These are phyloP conservation scores for Backusella tarrabulga DNA, from an alignment of 192 early-diverging fungal species.

Conservation along the genomic window DNA sequence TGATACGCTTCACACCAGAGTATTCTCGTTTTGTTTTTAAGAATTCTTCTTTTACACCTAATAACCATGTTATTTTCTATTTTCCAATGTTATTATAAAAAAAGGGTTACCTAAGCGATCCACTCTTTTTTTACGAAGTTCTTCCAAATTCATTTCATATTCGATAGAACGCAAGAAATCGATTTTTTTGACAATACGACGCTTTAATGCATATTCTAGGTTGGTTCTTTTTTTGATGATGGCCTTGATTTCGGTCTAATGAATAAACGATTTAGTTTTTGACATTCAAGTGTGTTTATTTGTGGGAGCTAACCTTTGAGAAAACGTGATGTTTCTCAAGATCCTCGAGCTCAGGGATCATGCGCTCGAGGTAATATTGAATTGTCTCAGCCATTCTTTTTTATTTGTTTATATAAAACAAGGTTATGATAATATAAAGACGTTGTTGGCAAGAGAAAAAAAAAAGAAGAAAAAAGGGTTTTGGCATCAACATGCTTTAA, in stretches of 20 bases:
- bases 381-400: conserved; percentile 86
- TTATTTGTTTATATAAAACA: background rate
- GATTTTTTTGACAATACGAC: conserved; percentile 66
- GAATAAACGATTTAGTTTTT: background rate
- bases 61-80: background rate
- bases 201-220: conserved; percentile 85
- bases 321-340: conserved; percentile 81
- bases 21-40: conserved; percentile 57
- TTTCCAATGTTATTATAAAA: background rate
- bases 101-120: conserved; percentile 40
- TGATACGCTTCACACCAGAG: conserved; percentile 68
- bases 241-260: conserved; percentile 75
- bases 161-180: conserved; percentile 93
- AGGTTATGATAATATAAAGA: too few relatives aligned
- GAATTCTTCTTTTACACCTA: conserved; percentile 46
- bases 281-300: background rate
- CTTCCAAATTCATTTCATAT: conserved; percentile 92
- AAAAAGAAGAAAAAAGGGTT: background rate
- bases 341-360: conserved; percentile 92
- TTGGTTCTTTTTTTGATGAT: conserved; percentile 87
- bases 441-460: background rate
- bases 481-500: background rate
- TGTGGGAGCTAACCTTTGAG: conserved; percentile 55
- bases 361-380: conserved; percentile 88
- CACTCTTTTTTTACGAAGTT: conserved; percentile 77